Evolutionary conservation across 176 grass and related monocot genomes (phyloP), one percentile per base, ranked within the genome.

Genomic region (Triticum turgidum): DNA sequence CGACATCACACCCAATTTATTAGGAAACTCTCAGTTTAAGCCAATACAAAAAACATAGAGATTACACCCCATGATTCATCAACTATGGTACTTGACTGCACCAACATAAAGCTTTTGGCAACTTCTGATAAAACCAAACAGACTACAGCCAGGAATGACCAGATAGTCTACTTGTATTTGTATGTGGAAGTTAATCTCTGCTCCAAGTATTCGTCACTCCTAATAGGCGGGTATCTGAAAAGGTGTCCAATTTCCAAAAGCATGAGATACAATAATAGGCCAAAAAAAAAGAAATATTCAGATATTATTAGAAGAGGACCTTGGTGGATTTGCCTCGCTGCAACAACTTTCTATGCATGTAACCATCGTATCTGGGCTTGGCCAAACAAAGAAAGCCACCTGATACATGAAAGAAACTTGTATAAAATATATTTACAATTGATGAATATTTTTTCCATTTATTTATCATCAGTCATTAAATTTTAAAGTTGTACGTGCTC

Each of bases 301-400:
- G 27, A 15, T 32, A 66, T 32, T 66, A 15, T 66, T 66, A 59
- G 71, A 88, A 71, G 62, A 29, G n/a, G 22, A 97, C 95, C 91
- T 97, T 24, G 92, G 85, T 76, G 95, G 92, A 82, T 79, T 21
- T 25, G 85, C 67, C 15, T 95, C 87, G 2, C 61, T 88, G 77
- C 87, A 90, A 52, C 91, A 97, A 61, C 79, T 89, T 76, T 94
- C 82, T 83, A 97, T 88, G 87, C 95, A 97, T 68, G 90, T 39
- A 14, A 97, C 87, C 64, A 91, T 32, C 69, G 74, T 80, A 78
- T 82, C 51, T 17, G 14, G 51, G 51, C 15, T 54, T 54, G 51
- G 51, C 51, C 51, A 54, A 54, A 54, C 51, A 54, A 54, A 54
- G 51, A 54, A 54, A 17, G 51, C 51, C 51, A 54, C 51, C 51